Base-by-base conservation (phyloP, 2,329 filamentous ascomycete genomes). In the Fusarium burgessii region DNA sequence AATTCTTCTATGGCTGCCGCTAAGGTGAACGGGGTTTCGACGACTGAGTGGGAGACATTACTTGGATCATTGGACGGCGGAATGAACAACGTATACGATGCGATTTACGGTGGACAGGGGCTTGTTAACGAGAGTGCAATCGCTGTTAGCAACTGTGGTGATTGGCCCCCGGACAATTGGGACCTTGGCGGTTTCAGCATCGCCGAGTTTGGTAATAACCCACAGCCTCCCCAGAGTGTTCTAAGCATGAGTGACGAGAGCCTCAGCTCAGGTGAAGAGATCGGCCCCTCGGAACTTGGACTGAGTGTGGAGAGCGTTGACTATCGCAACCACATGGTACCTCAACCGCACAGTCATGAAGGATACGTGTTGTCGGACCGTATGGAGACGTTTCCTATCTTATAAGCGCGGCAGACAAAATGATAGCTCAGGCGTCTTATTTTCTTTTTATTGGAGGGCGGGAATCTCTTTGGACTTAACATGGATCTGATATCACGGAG, bases 81-180 rank as follows among this genome's bases (percentile, higher is more conserved):
- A 1, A 88, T 91, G 71, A 89, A 91, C 58, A 97, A 95, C 77
- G 91, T 97, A n/a, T 96, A 93, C 79, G 91, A 94, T 77, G 91
- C 91, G 42, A 93, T 94, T 59, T 94, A 94, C 73, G 92, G 92
- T 40, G 92, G 92, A 1, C 86, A 87, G 13, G 85, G 84, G 47
- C 80, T 83, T 67, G 82, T 81, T 7, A 78, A 86, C 35, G 82
- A 85, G 36, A 82, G 85, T 25, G 80, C 85, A 14, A 80, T 85
- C 20, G 77, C 83, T 0, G 82, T 80, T n/a, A 78, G 81, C 17
- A 77, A 77, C 50, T 76, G 79, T 40, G 79, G 78, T 23, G 82
- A 83, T 55, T 90, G 88, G 89, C 87, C 87, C 3, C 86, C 87
- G 0, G 87, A 89, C 64, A 82, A 85, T 4, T 90, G 88, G 85